Evolutionary conservation across 1,284 basidiomycete genomes (phyloP), one percentile per base, ranked within the genome.

Genomic region (Tilletia walkeri): DNA sequence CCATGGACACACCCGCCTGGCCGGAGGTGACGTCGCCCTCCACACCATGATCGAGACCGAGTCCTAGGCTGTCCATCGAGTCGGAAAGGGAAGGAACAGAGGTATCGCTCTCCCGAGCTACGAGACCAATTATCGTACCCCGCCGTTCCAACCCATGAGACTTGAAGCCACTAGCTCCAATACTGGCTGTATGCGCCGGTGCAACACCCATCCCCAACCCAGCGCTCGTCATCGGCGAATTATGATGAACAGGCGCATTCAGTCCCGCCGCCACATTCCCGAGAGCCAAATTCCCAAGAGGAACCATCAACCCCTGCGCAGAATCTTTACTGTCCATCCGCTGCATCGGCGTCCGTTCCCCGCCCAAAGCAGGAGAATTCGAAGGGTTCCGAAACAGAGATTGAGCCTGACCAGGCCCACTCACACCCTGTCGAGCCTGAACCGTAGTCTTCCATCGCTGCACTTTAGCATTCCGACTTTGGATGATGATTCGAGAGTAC

Each of bases 401-500:
- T n/a, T 41, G 59, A 18, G 38, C 59, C 3, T 38, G 59, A 18
- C 30, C 38, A n/a, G 12, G 34, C 16, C 34, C 48, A n/a, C 59
- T 34, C 41, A 67, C 41, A 16, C 36, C 49, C 41, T 49, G 67
- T 16, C 45, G 67, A 20, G 48, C 67, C 34, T 34, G 49, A 4
- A 45, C 53, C 66, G 73, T n/a, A 73, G 70, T 67, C 70, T 66
- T 80, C 87, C 87, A 88, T 67, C 87, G 84, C 68, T 87, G 86
- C 73, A 88, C 82, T 75, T 88, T 88, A 41, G 87, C 87, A 45
- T 86, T 85, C 30, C 87, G 82, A 67, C 85, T 86, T 72, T 87
- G 86, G 73, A 88, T 84, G 74, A 88, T 87, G 84, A 87, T 86
- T 70, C 85, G 85, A 0, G 87, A 87, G 70, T 87, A 86, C 49